Evolutionary conservation across 2,329 filamentous ascomycete species (phyloP).

Genomic region (Paracoccidioides lutzii): DNA sequence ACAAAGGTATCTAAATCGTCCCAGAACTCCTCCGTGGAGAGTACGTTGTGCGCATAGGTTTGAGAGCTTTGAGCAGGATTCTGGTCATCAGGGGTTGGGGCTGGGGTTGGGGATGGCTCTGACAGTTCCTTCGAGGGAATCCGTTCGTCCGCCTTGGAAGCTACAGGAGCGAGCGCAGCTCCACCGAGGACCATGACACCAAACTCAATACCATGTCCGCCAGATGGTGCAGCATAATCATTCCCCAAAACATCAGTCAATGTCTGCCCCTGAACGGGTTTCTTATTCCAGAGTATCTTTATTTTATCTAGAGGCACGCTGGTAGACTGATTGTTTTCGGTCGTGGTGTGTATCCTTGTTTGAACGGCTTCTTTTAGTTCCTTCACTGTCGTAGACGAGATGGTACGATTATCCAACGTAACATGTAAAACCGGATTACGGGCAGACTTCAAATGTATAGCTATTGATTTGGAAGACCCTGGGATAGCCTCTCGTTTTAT

Average conservation of each 20-base stretch:
- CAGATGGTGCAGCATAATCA: constrained; percentile 32
- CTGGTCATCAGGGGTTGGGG: constrained; percentile 31
- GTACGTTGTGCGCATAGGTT: constrained; percentile 32
- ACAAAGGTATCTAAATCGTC: constrained; percentile 69
- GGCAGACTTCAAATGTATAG: constrained; percentile 38
- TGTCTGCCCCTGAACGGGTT: constrained; percentile 69
- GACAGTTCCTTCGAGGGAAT: constrained; percentile 10
- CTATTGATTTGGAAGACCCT: constrained; percentile 30
- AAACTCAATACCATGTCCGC: constrained; percentile 52
- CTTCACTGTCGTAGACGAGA: constrained; percentile 59
- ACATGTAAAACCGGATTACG: constrained; percentile 62
- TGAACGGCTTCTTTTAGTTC: constrained; percentile 64
- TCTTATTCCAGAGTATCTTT: constrained; percentile 75
- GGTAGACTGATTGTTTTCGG: constrained; percentile 36
- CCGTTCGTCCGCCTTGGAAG: constrained; percentile 9
- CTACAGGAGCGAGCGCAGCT: constrained; percentile 29
- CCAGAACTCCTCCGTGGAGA: constrained; percentile 73
- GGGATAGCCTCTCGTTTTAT: constrained; percentile 21
- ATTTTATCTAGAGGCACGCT: constrained; percentile 53
- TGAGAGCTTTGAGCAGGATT: constrained; percentile 8
- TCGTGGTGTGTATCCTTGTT: constrained; percentile 34
- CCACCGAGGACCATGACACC: constrained; percentile 81
- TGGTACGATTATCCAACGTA: constrained; percentile 46
- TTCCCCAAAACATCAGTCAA: constrained; percentile 57
- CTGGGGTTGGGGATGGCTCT: too few relatives aligned